Conservation (phyloP, 495 filamentous ascomycete species). For the Podospora appendiculata region DNA sequence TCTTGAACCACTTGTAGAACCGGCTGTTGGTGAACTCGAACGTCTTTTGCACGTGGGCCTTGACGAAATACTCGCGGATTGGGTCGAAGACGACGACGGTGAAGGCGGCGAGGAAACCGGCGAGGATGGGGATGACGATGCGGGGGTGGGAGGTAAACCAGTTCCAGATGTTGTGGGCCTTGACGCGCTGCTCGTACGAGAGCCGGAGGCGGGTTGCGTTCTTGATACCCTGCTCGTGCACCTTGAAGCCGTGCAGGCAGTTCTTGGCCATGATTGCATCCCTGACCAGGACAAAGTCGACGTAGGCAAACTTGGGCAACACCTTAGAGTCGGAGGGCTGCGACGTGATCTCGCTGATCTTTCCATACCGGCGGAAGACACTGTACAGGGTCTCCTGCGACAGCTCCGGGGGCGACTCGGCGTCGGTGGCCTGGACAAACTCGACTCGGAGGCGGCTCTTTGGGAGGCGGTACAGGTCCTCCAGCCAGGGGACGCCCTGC, state of each 20-base stretch:
- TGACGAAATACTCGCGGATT: slow-evolving; percentile 84
- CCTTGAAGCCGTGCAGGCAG: slow-evolving; percentile 79
- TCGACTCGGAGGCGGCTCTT: slow-evolving; percentile 70
- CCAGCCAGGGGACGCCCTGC: slow-evolving; percentile 82
- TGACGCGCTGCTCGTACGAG: slow-evolving; percentile 71
- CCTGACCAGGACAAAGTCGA: slow-evolving; percentile 65
- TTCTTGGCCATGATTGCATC: slow-evolving; percentile 83
- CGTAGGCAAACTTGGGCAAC: slow-evolving; percentile 64
- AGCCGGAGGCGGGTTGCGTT: slow-evolving; percentile 66
- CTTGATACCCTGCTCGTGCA: slow-evolving; percentile 66
- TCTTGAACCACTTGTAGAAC: slow-evolving; percentile 72
- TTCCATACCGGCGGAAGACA: slow-evolving; percentile 85
- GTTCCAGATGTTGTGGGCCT: slow-evolving; percentile 70
- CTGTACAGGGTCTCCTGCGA: slow-evolving; percentile 81
- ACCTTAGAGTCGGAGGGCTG: slow-evolving; percentile 81
- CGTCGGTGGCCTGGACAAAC: slow-evolving; percentile 63
- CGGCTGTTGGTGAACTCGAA: slow-evolving; percentile 64
- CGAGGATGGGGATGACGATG: slow-evolving; percentile 75
- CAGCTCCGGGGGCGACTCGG: slow-evolving; percentile 50
- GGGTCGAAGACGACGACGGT: slow-evolving; percentile 93
- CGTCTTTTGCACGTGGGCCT: slow-evolving; percentile 67
- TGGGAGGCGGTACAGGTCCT: slow-evolving; percentile 82
- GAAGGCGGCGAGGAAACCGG: slow-evolving; percentile 71
- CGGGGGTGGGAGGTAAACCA: slow-evolving; percentile 87
- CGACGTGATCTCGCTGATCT: slow-evolving; percentile 68